Evolutionary conservation across 805 yeast species (phyloP).

Genomic region (Yarrowia porcina): DNA sequence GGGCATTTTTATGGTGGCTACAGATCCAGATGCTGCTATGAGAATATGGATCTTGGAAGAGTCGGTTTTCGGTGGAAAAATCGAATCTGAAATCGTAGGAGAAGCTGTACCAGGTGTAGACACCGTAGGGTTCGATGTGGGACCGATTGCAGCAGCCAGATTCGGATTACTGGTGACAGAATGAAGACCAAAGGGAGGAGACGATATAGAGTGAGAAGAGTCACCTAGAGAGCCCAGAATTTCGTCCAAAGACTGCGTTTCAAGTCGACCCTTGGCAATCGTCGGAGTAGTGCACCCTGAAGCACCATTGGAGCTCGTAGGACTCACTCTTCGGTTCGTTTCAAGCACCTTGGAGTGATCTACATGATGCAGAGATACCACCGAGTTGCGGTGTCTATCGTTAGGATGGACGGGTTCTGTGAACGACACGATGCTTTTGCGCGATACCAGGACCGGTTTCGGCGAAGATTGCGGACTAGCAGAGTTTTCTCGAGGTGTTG

Average conservation of each 20-base stretch:
- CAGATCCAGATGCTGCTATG: conserved; percentile 93
- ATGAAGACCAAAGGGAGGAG: not conserved
- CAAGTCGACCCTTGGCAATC: not conserved
- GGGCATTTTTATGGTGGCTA: conserved; percentile 93
- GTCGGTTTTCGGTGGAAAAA: conserved; percentile 18
- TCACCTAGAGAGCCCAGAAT: conserved; percentile 8
- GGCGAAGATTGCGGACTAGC: conserved; percentile 9
- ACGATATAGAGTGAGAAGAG: not conserved
- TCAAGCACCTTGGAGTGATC: conserved; percentile 6
- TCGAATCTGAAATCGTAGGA: not conserved
- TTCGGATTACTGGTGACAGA: not conserved
- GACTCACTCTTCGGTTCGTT: conserved; percentile 1
- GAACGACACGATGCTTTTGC: conserved; percentile 21
- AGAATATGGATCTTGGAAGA: conserved; percentile 69
- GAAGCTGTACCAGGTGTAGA: not conserved
- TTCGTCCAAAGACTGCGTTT: conserved; percentile 9
- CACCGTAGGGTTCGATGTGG: not conserved
- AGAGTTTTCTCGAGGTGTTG: not conserved
- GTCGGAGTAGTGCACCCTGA: conserved; percentile 15
- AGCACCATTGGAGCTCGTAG: not conserved
- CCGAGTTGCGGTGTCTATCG: conserved; percentile 19
- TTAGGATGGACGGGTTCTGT: conserved; percentile 21
- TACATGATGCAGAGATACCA: conserved; percentile 15
- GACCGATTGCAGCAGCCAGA: not conserved
- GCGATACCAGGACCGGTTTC: not conserved